phyloP scores from a whole-genome alignment of 495 filamentous ascomycete species.

The Neurospora hispaniola region DNA sequence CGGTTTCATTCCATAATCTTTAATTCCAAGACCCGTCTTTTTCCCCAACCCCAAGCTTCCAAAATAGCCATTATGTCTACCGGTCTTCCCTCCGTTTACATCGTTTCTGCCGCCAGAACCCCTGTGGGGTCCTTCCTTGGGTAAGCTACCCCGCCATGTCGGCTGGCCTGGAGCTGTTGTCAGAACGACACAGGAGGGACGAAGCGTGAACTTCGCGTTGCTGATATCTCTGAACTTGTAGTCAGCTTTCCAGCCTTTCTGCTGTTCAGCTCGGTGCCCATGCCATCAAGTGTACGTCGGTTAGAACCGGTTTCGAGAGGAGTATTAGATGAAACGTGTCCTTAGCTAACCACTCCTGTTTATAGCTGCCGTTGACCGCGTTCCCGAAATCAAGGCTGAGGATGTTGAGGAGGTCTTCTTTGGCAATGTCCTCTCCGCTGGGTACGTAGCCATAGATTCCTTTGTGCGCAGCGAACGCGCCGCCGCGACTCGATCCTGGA shows the following conservation, averaged over 20 bases:
- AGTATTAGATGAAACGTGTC: constrained; percentile 6
- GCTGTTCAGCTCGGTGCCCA: constrained; percentile 82
- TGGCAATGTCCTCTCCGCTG: constrained; percentile 93
- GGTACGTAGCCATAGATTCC: constrained; percentile 51
- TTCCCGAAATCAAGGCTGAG: constrained; percentile 70
- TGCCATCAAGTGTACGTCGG: constrained; percentile 70
- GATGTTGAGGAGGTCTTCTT: constrained; percentile 96
- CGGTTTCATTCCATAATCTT: background rate
- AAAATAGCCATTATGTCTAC: constrained; percentile 1
- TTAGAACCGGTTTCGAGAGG: background rate
- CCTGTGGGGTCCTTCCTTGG: constrained; percentile 89
- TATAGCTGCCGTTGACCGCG: constrained; percentile 72
- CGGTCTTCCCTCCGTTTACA: constrained; percentile 73
- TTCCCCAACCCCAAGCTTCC: background rate
- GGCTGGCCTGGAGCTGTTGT: constrained; percentile 4
- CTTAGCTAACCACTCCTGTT: constrained; percentile 9
- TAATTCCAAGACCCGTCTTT: background rate
- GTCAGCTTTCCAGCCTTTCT: constrained; percentile 73
- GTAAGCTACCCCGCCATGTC: constrained; percentile 33
- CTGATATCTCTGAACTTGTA: constrained; percentile 25
- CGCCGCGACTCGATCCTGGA: background rate
- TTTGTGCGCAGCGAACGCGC: background rate
- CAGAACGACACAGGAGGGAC: constrained; percentile 1
- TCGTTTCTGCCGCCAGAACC: constrained; percentile 83
- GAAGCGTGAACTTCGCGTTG: constrained; percentile 1